Evolutionary conservation across 108 stramenopile genomes (phyloP).

Genomic region (Mayamaea pseudoterrestris): DNA sequence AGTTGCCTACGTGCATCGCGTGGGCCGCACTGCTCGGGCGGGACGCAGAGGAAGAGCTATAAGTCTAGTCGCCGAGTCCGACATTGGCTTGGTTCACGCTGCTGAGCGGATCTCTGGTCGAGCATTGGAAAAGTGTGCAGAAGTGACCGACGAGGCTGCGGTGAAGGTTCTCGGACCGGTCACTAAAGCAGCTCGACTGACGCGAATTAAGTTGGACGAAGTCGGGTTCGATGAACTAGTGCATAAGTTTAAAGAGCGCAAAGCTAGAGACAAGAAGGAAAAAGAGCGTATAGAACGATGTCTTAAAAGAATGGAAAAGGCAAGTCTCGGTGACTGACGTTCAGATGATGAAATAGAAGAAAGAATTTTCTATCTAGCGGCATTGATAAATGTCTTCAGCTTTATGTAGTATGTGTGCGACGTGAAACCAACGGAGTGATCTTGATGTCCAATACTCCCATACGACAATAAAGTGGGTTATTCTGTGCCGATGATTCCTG

Average conservation of each 20-base stretch:
- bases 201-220: slow-evolving; percentile 80
- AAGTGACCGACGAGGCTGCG: slow-evolving; percentile 76
- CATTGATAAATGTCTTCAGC: too few relatives aligned
- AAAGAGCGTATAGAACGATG: slow-evolving; percentile 60
- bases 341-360: too few relatives aligned
- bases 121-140: slow-evolving; percentile 56
- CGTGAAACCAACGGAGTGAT: too few relatives aligned
- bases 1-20: slow-evolving; percentile 93
- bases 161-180: slow-evolving; percentile 69
- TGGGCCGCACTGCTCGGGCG: slow-evolving; percentile 95
- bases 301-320: slow-evolving; percentile 10
- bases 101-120: slow-evolving; percentile 64
- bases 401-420: too few relatives aligned
- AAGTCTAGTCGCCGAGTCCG: slow-evolving; percentile 84
- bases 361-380: too few relatives aligned
- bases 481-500: too few relatives aligned
- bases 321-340: neutral
- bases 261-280: slow-evolving; percentile 61
- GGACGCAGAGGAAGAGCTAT: slow-evolving; percentile 91
- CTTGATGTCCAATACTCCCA: too few relatives aligned
- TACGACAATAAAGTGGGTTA: too few relatives aligned
- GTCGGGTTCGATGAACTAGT: slow-evolving; percentile 87
- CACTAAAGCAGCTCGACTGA: slow-evolving; percentile 76
- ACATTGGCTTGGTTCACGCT: slow-evolving; percentile 75
- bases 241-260: slow-evolving; percentile 75